Evolutionary conservation across 2,329 filamentous ascomycete genomes (phyloP), one percentile per base, ranked within the genome.

Genomic region (Dothideomycetidae sp.): DNA sequence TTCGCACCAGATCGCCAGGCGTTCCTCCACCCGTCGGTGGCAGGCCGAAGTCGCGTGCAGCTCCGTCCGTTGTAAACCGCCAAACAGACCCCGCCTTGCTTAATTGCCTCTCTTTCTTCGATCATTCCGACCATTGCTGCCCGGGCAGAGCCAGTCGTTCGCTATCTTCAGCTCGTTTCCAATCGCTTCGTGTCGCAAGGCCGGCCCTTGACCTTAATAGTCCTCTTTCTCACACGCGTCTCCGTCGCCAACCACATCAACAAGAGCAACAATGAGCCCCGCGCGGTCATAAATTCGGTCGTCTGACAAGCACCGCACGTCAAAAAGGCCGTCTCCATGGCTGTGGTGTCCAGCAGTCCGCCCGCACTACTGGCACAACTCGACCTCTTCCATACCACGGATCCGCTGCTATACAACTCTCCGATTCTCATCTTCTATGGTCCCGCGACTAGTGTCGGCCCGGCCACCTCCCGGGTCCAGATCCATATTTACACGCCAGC

Each of bases 391-490:
- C 80, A 92, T 62, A 76, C 84, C 50, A 79, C 77, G 56, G 90
- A 98, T 60, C 75, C 83, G 43, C 66, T 86, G 47, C 77, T 92
- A 40, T 78, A 78, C 59, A 72, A 86, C 62, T 68, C 85, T 44
- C 76, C 86, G 36, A 68, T 96, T 49, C 70, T 96, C 48, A 71
- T 94, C 58, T 94, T 96, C 68, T 83, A 94, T 58, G 88, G 88
- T 10, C 75, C 85, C 11, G 52, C 55, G 4, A 46, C 55, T 16
- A 88, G 88, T 32, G 85, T 86, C 18, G 92, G 84, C 30, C 78
- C 82, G 51, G 92, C 93, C 61, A 88, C 81, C 61, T 94, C 88
- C 45, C 81, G 90, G 58, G 86, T 96, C 48, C 88, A 96, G 64
- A 73, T 90, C 46, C 90, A 96, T 60, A 73, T 98, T 59, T 83